A percentile compares a stretch with the other conserved stretches of the same genome.
phyloP scores from a whole-genome alignment of 352 stramenopile genomes.

The Phytophthora boehmeriae region DNA sequence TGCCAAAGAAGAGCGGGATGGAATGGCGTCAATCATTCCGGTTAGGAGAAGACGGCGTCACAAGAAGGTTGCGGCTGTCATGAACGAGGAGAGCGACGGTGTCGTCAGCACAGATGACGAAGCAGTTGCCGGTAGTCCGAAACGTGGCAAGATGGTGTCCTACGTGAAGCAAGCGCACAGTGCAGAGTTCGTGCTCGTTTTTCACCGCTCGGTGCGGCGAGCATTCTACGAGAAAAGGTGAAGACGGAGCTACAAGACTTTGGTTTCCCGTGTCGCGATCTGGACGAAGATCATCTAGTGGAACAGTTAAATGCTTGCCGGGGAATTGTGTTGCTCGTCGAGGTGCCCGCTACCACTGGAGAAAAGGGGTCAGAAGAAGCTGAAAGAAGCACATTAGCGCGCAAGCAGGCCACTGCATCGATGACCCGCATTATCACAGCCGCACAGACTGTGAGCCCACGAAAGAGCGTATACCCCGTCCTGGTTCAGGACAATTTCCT shows the following conservation, averaged over 20 bases:
- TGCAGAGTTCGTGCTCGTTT: slow-evolving; percentile 25
- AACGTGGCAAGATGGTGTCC: neutral
- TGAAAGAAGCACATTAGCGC: slow-evolving; percentile 35
- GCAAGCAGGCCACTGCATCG: slow-evolving; percentile 41
- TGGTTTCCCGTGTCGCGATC: slow-evolving; percentile 23
- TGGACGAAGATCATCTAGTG: slow-evolving; percentile 31
- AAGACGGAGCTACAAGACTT: slow-evolving; percentile 35
- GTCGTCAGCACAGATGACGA: slow-evolving; percentile 15
- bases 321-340: slow-evolving; percentile 44
- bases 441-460: slow-evolving; percentile 26
- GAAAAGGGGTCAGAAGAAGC: slow-evolving; percentile 28
- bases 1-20: slow-evolving; percentile 43
- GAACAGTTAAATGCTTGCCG: slow-evolving; percentile 36
- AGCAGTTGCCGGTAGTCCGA: neutral
- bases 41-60: slow-evolving; percentile 14
- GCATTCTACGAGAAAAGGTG: slow-evolving; percentile 23
- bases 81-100: slow-evolving; percentile 7
- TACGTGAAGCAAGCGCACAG: slow-evolving; percentile 2
- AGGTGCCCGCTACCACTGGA: slow-evolving; percentile 19
- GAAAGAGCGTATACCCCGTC: slow-evolving; percentile 57
- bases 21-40: slow-evolving; percentile 25
- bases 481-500: slow-evolving; percentile 64
- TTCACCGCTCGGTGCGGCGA: slow-evolving; percentile 33
- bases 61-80: slow-evolving; percentile 1
- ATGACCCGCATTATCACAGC: slow-evolving; percentile 48